A percentile compares a stretch with the other conserved stretches of the same genome.
phyloP scores from a whole-genome alignment of 1,284 basidiomycete genomes.

The Boletus subluridellus region DNA sequence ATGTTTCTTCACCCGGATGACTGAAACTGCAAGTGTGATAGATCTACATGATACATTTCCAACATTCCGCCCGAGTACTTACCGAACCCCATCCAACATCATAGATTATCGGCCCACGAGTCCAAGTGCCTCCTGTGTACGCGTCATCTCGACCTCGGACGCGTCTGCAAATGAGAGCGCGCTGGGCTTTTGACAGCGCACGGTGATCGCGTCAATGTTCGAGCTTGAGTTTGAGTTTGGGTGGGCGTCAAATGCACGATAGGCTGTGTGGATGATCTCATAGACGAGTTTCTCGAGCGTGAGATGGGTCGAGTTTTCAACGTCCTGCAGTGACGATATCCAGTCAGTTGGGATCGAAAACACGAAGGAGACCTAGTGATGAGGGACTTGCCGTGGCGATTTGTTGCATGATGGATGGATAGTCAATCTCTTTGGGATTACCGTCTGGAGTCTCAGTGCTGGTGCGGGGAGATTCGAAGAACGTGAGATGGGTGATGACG shows the following conservation, averaged over 20 bases:
- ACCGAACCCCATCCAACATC: neutral
- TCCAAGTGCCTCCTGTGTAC: conserved; percentile 14
- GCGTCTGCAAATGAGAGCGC: conserved; percentile 48
- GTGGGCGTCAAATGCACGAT: conserved; percentile 29
- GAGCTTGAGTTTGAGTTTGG: neutral
- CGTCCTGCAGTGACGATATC: conserved; percentile 28
- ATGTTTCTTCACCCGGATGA: too few species aligned
- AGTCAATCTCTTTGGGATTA: conserved; percentile 27
- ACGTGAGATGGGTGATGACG: conserved; percentile 42
- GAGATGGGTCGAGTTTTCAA: conserved; percentile 42
- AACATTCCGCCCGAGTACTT: too few species aligned
- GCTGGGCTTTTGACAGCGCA: conserved; percentile 49
- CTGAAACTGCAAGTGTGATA: neutral
- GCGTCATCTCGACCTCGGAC: conserved; percentile 49
- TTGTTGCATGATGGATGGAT: conserved; percentile 33
- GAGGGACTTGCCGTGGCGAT: conserved; percentile 32
- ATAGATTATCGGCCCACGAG: neutral
- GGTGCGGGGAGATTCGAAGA: conserved; percentile 29
- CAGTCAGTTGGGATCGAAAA: neutral
- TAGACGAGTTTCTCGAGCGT: conserved; percentile 52
- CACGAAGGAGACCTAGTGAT: neutral
- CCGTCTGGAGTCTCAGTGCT: neutral
- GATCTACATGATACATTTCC: neutral
- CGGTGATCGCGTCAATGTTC: conserved; percentile 38
- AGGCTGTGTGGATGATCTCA: conserved; percentile 38